These are phyloP conservation scores for Polygonum maritimum DNA, from an alignment of 148 eudicot species.

Conservation along the genomic window DNA sequence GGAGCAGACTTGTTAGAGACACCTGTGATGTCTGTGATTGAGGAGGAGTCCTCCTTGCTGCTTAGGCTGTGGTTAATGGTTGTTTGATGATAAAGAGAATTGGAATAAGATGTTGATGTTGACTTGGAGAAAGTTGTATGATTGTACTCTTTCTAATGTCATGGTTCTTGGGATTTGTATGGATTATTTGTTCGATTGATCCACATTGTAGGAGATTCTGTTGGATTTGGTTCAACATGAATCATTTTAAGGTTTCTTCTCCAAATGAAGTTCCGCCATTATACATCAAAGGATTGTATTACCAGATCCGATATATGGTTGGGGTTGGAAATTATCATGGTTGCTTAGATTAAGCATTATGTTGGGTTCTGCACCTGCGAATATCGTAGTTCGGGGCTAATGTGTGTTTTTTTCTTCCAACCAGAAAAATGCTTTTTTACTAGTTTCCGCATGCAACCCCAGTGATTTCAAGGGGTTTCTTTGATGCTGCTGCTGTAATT, in stretches of 20 bases:
- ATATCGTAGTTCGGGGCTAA: neutral
- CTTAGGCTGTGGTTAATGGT: neutral
- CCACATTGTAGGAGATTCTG: neutral
- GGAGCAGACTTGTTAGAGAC: neutral
- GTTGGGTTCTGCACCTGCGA: neutral
- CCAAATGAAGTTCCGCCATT: neutral
- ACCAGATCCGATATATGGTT: neutral
- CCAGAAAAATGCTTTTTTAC: neutral
- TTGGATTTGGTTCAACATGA: neutral
- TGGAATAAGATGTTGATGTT: neutral
- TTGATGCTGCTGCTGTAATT: neutral
- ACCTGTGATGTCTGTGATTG: neutral
- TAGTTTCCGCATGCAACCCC: neutral
- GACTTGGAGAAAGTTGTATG: neutral
- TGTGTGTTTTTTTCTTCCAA: neutral
- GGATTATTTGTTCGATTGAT: neutral
- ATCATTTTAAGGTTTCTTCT: neutral
- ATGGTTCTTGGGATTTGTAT: neutral
- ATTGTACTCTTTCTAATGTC: neutral
- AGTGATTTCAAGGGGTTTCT: neutral
- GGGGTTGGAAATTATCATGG: neutral
- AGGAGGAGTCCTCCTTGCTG: neutral
- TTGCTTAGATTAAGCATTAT: neutral
- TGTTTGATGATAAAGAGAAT: neutral
- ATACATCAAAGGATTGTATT: neutral